phyloP scores from a whole-genome alignment of 2,329 filamentous ascomycete species.

The Chalaropsis ovoidea region DNA sequence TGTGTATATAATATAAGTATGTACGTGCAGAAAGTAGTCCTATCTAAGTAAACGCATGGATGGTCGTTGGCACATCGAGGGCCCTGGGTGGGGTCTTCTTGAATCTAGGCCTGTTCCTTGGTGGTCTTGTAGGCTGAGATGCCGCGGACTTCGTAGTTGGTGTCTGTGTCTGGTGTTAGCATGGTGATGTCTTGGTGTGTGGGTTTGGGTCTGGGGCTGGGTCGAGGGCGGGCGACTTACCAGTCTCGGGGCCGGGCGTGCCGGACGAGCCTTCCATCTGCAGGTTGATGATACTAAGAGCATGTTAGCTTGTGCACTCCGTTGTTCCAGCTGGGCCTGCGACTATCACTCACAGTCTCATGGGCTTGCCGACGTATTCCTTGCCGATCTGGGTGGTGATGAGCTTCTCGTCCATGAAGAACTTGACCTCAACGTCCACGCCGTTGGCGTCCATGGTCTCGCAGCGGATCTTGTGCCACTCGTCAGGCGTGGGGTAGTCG shows the following conservation, averaged over 20 bases:
- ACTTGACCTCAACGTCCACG: constrained; percentile 42
- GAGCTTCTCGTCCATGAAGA: constrained; percentile 43
- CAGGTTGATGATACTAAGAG: constrained; percentile 36
- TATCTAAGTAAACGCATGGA: neutral
- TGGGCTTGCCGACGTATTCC: constrained; percentile 40
- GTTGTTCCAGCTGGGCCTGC: neutral
- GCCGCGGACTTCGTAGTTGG: constrained; percentile 19
- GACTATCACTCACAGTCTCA: constrained; percentile 35
- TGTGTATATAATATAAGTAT: neutral
- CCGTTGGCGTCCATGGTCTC: constrained; percentile 45
- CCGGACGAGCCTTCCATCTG: constrained; percentile 41
- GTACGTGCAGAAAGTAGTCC: neutral
- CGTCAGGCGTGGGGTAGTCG: constrained; percentile 37
- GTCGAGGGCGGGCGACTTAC: constrained; percentile 18
- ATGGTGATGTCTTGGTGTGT: neutral
- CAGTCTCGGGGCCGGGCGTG: constrained; percentile 33
- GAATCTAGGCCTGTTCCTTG: neutral
- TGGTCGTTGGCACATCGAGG: neutral
- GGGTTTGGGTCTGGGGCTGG: neutral
- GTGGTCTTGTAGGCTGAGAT: constrained; percentile 10
- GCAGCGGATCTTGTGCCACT: constrained; percentile 43
- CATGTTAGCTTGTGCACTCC: constrained; percentile 4
- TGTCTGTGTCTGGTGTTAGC: constrained; percentile 12
- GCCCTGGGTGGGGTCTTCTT: neutral
- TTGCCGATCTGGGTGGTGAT: constrained; percentile 43